Base-by-base conservation (phyloP, 805 yeast species). In the Nakazawaea ishiwadae region DNA sequence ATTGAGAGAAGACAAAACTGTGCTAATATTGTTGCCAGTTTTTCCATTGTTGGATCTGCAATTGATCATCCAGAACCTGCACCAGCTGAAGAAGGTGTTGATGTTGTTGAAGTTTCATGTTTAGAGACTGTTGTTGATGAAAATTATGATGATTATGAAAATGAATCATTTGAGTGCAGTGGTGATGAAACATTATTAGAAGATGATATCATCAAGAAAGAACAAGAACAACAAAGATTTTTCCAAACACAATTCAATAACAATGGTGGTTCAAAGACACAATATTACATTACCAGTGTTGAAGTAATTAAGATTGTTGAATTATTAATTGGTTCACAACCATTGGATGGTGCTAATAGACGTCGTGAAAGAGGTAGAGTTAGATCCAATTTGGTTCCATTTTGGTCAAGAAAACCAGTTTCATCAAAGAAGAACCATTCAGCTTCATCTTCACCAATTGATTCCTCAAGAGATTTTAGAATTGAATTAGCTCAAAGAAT, bases 231-330 rank as follows among this genome's bases (percentile, higher is more conserved):
- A 11, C 34, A 19, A 16, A 20, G 16, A 12, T 16, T 9, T 9
- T 21, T 15, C 23, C 27, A 17, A 8, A 16, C 37, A 12, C 19
- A 14, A 16, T 24, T 16, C 27, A 30, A 31, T 1, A 34, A 31
- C 7, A 39, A 21, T 11, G 24, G 31, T 14, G 23, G 31, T 14
- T 23, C 40, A 4, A 37, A 23, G 16, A 21, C 63, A 35, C 65
- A 63, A 44, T 67, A 61, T 53, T 79, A 78, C 59, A 75, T 80
- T 42, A 80, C 86, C 1, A 72, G 80, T 42, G 84, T 80, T 27
- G 86, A 80, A 52, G 84, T 80, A 16, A 73, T 80, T 47, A 79
- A 73, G 56, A 73, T 80, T 48, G 81, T 80, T 23, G 85, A 80
- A 58, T 54, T 78, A 39, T 54, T 80, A 35, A 76, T 80, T 47